Conservation (phyloP, 768 basidiomycete genomes). For the Saitozyma podzolica region DNA sequence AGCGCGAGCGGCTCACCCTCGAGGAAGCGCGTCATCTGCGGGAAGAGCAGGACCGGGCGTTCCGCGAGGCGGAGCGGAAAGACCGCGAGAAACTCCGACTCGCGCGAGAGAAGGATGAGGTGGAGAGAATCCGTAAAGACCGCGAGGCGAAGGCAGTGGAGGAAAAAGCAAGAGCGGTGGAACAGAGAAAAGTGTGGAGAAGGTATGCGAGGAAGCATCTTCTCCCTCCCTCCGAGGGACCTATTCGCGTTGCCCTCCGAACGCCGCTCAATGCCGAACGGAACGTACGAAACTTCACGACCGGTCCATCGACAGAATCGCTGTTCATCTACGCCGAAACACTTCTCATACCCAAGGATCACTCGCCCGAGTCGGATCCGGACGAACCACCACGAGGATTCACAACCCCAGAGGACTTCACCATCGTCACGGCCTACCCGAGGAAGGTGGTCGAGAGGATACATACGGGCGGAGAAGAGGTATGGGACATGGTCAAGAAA, state of each 20-base stretch:
- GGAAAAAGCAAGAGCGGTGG: conserved; percentile 41
- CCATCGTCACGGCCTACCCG: conserved; percentile 47
- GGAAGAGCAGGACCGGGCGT: conserved; percentile 73
- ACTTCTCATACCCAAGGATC: conserved; percentile 30
- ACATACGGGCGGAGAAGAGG: conserved; percentile 20
- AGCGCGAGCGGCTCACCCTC: conserved; percentile 52
- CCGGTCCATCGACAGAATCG: conserved; percentile 18
- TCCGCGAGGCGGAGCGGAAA: conserved; percentile 63
- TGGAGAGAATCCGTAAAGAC: conserved; percentile 18
- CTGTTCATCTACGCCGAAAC: conserved; percentile 49
- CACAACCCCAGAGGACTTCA: conserved; percentile 21
- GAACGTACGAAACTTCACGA: conserved; percentile 35
- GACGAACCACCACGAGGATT: conserved; percentile 30
- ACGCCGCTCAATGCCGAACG: conserved; percentile 35
- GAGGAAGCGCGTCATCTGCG: conserved; percentile 64
- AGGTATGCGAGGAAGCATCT: conserved; percentile 62
- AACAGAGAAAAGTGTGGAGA: conserved; percentile 57
- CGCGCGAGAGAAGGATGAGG: conserved; percentile 59
- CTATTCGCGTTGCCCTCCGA: conserved; percentile 48
- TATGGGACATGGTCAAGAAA: conserved; percentile 39
- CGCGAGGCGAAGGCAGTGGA: conserved; percentile 21
- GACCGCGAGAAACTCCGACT: conserved; percentile 69
- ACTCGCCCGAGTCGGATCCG: conserved; percentile 23
- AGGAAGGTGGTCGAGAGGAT: conserved; percentile 31
- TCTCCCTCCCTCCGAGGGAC: conserved; percentile 42